Evolutionary conservation across 345 rosid genomes (phyloP), one percentile per base, ranked within the genome.

Genomic region (Brassica carinata): DNA sequence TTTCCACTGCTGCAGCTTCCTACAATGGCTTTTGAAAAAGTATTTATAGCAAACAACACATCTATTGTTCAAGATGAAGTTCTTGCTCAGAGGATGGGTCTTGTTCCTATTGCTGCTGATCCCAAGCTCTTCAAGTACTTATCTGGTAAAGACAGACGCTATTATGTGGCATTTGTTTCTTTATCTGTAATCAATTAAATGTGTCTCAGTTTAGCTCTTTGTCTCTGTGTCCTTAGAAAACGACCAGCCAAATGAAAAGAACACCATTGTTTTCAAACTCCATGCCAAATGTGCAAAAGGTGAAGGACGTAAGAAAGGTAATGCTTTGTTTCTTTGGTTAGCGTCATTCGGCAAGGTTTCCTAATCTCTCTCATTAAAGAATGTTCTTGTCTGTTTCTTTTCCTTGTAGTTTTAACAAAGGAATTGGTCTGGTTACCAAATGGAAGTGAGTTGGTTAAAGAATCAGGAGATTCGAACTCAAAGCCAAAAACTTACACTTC

Each of bases 11-110:
- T 85, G 75, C 83, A 93, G 99, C 73, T 93, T 84, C 97, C 98
- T n/a, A 81, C 98, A 7, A 90, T 96, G 97, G 98, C 98, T 67
- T 90, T 96, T 79, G 99, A 96, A 74, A 93, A 92, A 80, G 98
- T 96, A 58, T 74, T 96, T 51, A 80, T 96, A 67, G 97, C 97
- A 69, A 89, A 93, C 80, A 96, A 96, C 74, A 92, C 99, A 40
- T 96, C 98, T 0, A 73, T 92, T 57, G 67, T 96, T 70, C 94
- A 88, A 84, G 99, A 96, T 33, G 99, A 96, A 83, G 95, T 96
- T 81, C 95, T 93, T 84, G 85, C 99, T 63, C 99, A 93, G 64
- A 90, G 97, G 81, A 83, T 96, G 88, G 99, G 99, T 77, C 94
- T 95, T 55, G 82, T 93, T 86, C 99, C 99, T 27, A 84, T 95